Evolutionary conservation across 2,329 filamentous ascomycete genomes (phyloP).

Genomic region (Intubia oerlemansii): DNA sequence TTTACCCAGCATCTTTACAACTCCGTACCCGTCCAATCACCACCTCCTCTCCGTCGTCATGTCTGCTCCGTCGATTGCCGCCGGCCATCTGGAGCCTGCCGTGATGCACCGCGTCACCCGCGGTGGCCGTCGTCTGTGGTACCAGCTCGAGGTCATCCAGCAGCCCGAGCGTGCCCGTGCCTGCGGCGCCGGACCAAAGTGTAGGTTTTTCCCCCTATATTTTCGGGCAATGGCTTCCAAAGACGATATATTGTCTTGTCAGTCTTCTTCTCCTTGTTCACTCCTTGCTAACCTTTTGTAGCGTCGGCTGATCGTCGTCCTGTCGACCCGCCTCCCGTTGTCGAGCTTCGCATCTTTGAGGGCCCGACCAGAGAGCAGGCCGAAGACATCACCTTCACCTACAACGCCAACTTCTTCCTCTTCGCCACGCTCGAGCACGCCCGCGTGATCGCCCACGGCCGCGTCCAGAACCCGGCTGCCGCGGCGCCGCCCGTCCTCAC

Average conservation of each 20-base stretch:
- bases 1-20: too few relatives aligned
- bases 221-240: too few relatives aligned
- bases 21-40: too few relatives aligned
- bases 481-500: slow-evolving; percentile 69
- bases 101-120: slow-evolving; percentile 37
- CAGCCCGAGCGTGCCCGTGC: slow-evolving; percentile 87
- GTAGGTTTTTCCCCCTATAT: slow-evolving; percentile 30
- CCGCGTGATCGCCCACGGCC: slow-evolving; percentile 61
- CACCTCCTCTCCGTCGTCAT: too few relatives aligned
- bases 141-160: slow-evolving; percentile 70
- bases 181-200: slow-evolving; percentile 88
- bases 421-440: slow-evolving; percentile 81
- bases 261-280: too few relatives aligned
- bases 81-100: too few relatives aligned
- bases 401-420: slow-evolving; percentile 95
- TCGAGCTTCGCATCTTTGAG: slow-evolving; percentile 73
- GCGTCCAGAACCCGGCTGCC: slow-evolving; percentile 44
- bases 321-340: slow-evolving; percentile 84
- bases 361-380: slow-evolving; percentile 37
- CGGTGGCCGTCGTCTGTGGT: slow-evolving; percentile 58
- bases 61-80: too few relatives aligned
- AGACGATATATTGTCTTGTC: background rate
- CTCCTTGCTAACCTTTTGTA: slow-evolving; percentile 15
- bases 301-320: slow-evolving; percentile 75
- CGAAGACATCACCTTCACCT: slow-evolving; percentile 64